Conservation (phyloP, 306 rosid genomes). For the apple (Malus domestica) region ASM211411v1 NC_041793.1:42765501-42766000, state of each 20-base stretch:
- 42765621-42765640: not conserved
- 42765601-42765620: not conserved
- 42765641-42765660: slow-evolving; percentile 39
- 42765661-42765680: slow-evolving; percentile 69
- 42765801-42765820: not conserved
- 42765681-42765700: slow-evolving; percentile 73
- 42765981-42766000: no score
- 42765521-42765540: no score
- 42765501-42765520: no score
- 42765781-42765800: slow-evolving; percentile 74
- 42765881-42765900: not conserved
- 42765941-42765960: no score
- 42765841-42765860: no score
- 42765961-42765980: no score
- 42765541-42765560: no score
- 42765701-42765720: slow-evolving; percentile 70
- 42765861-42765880: not conserved
- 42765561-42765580: not conserved
- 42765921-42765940: no score
- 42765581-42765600: not conserved
- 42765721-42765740: slow-evolving; percentile 57
- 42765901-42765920: no score
- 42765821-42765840: no score
- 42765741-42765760: slow-evolving; percentile 51
- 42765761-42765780: slow-evolving; percentile 38